A percentile compares a stretch with the other conserved stretches of the same genome.
Evolutionary conservation across 2,329 filamentous ascomycete genomes (phyloP).

Genomic region (Esteya vermicola): DNA sequence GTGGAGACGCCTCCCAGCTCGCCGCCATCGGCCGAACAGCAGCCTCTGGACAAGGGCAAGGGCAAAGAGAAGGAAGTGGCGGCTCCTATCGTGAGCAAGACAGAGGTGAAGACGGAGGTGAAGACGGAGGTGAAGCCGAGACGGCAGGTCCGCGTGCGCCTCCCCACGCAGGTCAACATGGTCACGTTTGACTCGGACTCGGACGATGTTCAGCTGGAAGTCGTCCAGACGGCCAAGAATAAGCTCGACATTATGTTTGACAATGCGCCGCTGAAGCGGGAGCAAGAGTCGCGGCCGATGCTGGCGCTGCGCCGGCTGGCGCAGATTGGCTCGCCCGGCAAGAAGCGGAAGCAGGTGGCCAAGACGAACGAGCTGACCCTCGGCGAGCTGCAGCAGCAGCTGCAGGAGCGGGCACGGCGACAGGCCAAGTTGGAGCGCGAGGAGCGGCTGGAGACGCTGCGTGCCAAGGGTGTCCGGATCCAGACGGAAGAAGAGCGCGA

Average conservation of each 20-base stretch:
- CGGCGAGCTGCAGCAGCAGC: conserved; percentile 37
- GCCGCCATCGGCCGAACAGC: conserved; percentile 23
- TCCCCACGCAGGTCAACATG: conserved; percentile 23
- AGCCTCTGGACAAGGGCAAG: conserved; percentile 43
- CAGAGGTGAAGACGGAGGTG: conserved; percentile 10
- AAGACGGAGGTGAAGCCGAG: conserved; percentile 17
- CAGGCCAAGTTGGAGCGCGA: conserved; percentile 70
- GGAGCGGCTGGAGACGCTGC: conserved; percentile 61
- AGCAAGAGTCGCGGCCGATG: conserved; percentile 49
- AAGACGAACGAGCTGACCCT: conserved; percentile 24
- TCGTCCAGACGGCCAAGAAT: conserved; percentile 34
- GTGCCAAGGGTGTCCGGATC: conserved; percentile 65
- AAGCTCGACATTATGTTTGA: conserved; percentile 54
- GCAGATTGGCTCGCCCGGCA: conserved; percentile 48
- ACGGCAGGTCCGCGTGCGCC: conserved; percentile 32
- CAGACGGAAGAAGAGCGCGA: conserved; percentile 80
- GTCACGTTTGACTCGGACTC: conserved; percentile 24
- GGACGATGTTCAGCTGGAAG: conserved; percentile 44
- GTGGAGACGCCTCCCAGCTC: conserved; percentile 57
- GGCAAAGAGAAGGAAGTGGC: conserved; percentile 31
- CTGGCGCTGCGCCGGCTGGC: conserved; percentile 60
- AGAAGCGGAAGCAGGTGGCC: conserved; percentile 17
- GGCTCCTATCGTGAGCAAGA: conserved; percentile 10
- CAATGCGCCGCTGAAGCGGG: conserved; percentile 46
- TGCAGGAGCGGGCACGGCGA: conserved; percentile 55